Evolutionary conservation across 2,329 filamentous ascomycete species (phyloP), one percentile per base, ranked within the genome.

Genomic region (Pseudogymnoascus sp.): DNA sequence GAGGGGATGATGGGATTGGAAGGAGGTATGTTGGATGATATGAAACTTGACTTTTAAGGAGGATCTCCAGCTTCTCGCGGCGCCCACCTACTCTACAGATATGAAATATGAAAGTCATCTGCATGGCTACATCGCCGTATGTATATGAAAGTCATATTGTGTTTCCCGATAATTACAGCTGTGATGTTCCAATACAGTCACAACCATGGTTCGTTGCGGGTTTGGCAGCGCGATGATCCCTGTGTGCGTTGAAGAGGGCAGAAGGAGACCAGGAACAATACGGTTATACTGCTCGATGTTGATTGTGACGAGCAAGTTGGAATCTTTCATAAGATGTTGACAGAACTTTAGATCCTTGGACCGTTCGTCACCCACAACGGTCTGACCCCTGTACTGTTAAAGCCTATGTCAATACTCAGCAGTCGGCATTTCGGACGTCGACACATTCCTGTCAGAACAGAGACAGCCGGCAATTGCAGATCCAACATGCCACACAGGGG

Each of bases 1-100:
- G 60, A 58, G 22, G 60, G 60, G 14, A 60, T 62, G 36, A 61
- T 52, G 28, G 62, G 58, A 12, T 41, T 63, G 9, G 60, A 64
- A 49, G 62, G 60, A 4, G 60, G 36, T 22, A 42, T 65, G 59
- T 33, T 64, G 49, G 62, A 61, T 33, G 62, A 39, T 12, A 62
- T 65, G 60, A 58, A 63, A 45, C 45, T 49, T 22, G 62, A 62
- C n/a, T 60, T 64, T 23, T 52, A 62, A 14, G n/a, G 16, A n/a
- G n/a, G 49, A 4, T 30, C 8, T 19, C 1, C 5, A 33, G n/a
- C n/a, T 55, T 55, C 2, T 55, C 9, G n/a, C 9, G 28, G 23
- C 3, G 25, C 23, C 25, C 2, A 16, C 8, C 25, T 55, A 52
- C n/a, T 33, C n/a, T 22, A 19, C 5, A 2, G n/a, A 55, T 55